Conservation (phyloP, 2,329 filamentous ascomycete species). For the Ascochyta viciae-villosae region DNA sequence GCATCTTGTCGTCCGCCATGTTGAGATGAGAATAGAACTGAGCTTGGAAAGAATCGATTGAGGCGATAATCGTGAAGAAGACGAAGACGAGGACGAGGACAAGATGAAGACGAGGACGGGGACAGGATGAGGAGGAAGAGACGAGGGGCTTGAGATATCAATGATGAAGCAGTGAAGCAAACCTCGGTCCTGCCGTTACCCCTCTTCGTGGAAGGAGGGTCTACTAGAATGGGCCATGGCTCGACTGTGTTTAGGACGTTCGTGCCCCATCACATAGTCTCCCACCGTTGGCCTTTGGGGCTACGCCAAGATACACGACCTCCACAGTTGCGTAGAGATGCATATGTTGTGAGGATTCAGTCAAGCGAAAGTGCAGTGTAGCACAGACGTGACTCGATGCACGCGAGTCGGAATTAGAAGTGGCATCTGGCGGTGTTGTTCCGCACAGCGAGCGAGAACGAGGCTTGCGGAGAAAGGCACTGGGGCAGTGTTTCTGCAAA, state of each 20-base stretch:
- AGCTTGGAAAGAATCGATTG: neutral
- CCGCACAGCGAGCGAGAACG: neutral
- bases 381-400: slow-evolving; percentile 3
- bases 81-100: no score
- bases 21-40: neutral
- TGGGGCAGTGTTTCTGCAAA: no score
- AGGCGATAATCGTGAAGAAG: neutral
- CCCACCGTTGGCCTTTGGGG: slow-evolving; percentile 4
- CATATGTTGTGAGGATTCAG: neutral
- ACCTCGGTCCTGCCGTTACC: slow-evolving; percentile 17
- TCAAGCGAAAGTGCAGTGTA: neutral
- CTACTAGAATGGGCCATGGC: neutral
- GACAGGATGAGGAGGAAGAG: neutral
- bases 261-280: slow-evolving; percentile 2
- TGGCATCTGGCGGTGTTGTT: neutral
- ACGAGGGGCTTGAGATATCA: neutral
- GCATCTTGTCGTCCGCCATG: slow-evolving; percentile 37
- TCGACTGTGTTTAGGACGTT: neutral
- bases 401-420: slow-evolving; percentile 1
- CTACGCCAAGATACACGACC: neutral
- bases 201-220: slow-evolving; percentile 11
- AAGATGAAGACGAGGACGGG: neutral
- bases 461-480: neutral
- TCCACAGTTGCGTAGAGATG: slow-evolving; percentile 3
- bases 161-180: slow-evolving; percentile 7